These are phyloP conservation scores for Canavalia gladiata DNA, from an alignment of 306 rosid species.

Conservation along the genomic window DNA sequence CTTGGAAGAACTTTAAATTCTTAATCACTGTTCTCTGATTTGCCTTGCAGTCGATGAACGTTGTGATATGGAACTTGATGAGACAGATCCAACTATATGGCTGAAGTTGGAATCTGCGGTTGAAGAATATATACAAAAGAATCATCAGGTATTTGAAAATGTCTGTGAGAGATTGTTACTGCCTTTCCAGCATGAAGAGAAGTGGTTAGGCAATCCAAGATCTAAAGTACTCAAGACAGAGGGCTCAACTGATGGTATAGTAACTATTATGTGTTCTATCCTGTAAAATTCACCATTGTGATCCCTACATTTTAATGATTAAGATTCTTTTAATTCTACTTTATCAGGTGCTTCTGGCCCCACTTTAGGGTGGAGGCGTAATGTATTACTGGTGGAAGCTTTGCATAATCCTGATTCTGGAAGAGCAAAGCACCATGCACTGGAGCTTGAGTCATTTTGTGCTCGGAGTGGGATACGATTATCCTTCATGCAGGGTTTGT, in stretches of 20 bases:
- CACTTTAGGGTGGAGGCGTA: conserved; percentile 95
- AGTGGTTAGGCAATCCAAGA: conserved; percentile 74
- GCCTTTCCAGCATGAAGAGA: conserved; percentile 83
- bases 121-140: conserved; percentile 81
- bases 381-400: conserved; percentile 92
- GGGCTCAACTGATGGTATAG: conserved; percentile 69
- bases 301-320: conserved; percentile 4
- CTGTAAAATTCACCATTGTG: conserved; percentile 35
- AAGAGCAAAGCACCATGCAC: conserved; percentile 73
- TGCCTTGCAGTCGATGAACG: conserved; percentile 89
- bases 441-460: conserved; percentile 87
- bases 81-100: conserved; percentile 98
- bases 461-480: conserved; percentile 74
- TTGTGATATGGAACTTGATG: conserved; percentile 98
- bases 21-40: conserved; percentile 39
- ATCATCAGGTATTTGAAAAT: conserved; percentile 70
- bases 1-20: conserved; percentile 50
- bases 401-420: conserved; percentile 88
- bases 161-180: conserved; percentile 86
- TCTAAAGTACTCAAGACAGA: conserved; percentile 59
- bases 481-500: conserved; percentile 75
- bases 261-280: conserved; percentile 38
- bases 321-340: conserved; percentile 40
- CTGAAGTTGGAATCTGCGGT: conserved; percentile 88
- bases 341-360: conserved; percentile 69